A percentile compares a stretch with the other conserved stretches of the same genome.
phyloP scores from a whole-genome alignment of 495 filamentous ascomycete species.

The Cercophora newfieldiana region DNA sequence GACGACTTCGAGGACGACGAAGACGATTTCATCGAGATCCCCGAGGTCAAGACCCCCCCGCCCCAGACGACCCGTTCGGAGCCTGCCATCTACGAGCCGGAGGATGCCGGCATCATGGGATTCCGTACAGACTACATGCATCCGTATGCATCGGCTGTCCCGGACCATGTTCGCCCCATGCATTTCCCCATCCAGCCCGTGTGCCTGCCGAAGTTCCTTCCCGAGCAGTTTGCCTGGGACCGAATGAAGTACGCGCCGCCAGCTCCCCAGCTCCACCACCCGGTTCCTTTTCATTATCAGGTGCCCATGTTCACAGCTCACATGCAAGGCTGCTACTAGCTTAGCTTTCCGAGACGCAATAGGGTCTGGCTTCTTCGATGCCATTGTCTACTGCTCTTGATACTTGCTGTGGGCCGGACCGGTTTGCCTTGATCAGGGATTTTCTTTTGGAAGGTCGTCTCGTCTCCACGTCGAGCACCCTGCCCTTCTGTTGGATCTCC shows the following conservation, averaged over 20 bases:
- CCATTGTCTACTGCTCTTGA: not conserved
- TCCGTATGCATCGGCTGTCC: slow-evolving; percentile 31
- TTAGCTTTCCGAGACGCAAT: not conserved
- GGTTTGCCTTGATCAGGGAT: not conserved
- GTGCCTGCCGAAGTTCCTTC: slow-evolving; percentile 41
- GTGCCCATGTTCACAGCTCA: slow-evolving; percentile 43
- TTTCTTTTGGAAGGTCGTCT: not conserved
- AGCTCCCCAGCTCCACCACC: slow-evolving; percentile 40
- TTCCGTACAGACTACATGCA: slow-evolving; percentile 46
- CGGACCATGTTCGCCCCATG: slow-evolving; percentile 28
- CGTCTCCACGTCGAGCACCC: not conserved
- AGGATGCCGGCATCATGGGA: slow-evolving; percentile 37
- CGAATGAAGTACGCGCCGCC: slow-evolving; percentile 42
- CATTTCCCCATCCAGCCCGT: slow-evolving; percentile 28
- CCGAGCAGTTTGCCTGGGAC: slow-evolving; percentile 46
- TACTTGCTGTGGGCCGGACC: not conserved
- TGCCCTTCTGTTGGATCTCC: not conserved
- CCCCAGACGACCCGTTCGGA: slow-evolving; percentile 30
- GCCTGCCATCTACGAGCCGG: slow-evolving; percentile 42
- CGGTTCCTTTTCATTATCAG: slow-evolving; percentile 50
- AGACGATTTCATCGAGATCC: slow-evolving; percentile 39
- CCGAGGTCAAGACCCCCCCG: slow-evolving; percentile 43
- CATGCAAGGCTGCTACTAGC: slow-evolving; percentile 53
- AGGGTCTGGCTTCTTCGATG: not conserved
- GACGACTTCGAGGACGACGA: slow-evolving; percentile 46